phyloP scores from a whole-genome alignment of 2,329 filamentous ascomycete genomes.

The Dactylellina sp. region DNA sequence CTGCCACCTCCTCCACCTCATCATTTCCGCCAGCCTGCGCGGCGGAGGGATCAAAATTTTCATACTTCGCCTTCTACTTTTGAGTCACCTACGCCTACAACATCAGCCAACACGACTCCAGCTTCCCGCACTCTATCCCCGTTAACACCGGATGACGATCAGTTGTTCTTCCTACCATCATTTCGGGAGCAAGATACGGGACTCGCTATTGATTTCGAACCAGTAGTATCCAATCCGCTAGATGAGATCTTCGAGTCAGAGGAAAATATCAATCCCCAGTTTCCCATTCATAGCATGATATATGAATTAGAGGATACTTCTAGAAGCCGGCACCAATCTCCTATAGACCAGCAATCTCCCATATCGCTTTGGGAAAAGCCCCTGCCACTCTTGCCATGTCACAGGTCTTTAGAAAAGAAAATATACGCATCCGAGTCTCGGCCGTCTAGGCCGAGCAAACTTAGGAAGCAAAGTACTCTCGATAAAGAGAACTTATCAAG shows the following conservation, averaged over 20 bases:
- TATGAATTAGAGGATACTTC: constrained; percentile 52
- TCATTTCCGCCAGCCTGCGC: not conserved
- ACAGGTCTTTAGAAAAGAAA: constrained; percentile 31
- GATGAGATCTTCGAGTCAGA: not conserved
- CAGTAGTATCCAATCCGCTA: not conserved
- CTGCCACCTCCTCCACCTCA: constrained; percentile 22
- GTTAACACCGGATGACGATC: constrained; percentile 18
- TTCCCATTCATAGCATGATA: constrained; percentile 1
- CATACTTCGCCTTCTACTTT: not conserved
- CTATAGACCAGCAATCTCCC: constrained; percentile 13
- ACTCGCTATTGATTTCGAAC: constrained; percentile 41
- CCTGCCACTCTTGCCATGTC: constrained; percentile 36
- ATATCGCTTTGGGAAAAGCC: constrained; percentile 42
- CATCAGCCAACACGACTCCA: not conserved
- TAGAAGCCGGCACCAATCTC: constrained; percentile 6
- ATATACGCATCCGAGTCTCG: constrained; percentile 19
- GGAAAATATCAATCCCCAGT: not conserved
- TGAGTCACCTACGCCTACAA: not conserved
- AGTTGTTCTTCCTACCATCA: constrained; percentile 38
- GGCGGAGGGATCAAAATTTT: not conserved
- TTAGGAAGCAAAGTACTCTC: constrained; percentile 6
- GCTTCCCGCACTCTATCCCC: constrained; percentile 21
- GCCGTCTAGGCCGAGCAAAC: not conserved
- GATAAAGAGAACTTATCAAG: not conserved
- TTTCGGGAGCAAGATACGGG: constrained; percentile 37